Base-by-base conservation (phyloP, 768 basidiomycete species). In the Naganishia friedmannii region DNA sequence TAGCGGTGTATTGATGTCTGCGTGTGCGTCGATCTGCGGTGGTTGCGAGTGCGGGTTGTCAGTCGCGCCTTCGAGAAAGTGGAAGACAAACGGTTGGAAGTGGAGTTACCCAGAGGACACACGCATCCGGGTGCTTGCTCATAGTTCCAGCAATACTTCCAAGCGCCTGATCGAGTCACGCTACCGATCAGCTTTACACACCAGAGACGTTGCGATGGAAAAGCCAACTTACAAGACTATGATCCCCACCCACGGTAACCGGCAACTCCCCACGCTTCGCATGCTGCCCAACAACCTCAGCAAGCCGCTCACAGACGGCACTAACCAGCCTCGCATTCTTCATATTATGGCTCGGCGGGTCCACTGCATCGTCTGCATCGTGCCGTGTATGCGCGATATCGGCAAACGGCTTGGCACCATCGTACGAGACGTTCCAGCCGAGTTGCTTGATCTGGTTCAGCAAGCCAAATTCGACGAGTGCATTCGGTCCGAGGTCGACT, bases 181-280 rank as follows among this genome's bases (percentile, higher is more conserved):
- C 45, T 37, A 34, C 48, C 46, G 48, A 45, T 63, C 56, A 68
- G 67, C 37, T 23, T 3, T 23, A 6, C 39, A 1, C n/a, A 3
- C 8, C 26, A n/a, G 45, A 6, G 17, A 29, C 19, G 29, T 4
- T 32, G 21, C 12, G 34, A 37, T 37, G 21, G 12, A 34, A 9
- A 7, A 31, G n/a, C n/a, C 28, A 13, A 84, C 88, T 66, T 70
- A 90, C 91, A 79, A 98, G 83, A 68, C 92, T 94, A 82, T 99
- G 96, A 78, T 99, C 96, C 15, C 96, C 96, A 13, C 96, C 96
- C 8, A 98, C 84, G 1, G 93, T 97, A 15, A 99, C 83, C 10
- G 93, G 90, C 28, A 99, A 83, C 75, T 88, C 86, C 1, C 95
- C 93, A 66, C 87, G 87, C 82, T 85, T 85, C 29, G 87, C 88